Evolutionary conservation across 768 basidiomycete genomes (phyloP), one percentile per base, ranked within the genome.

Genomic region (Leccinum boreale): DNA sequence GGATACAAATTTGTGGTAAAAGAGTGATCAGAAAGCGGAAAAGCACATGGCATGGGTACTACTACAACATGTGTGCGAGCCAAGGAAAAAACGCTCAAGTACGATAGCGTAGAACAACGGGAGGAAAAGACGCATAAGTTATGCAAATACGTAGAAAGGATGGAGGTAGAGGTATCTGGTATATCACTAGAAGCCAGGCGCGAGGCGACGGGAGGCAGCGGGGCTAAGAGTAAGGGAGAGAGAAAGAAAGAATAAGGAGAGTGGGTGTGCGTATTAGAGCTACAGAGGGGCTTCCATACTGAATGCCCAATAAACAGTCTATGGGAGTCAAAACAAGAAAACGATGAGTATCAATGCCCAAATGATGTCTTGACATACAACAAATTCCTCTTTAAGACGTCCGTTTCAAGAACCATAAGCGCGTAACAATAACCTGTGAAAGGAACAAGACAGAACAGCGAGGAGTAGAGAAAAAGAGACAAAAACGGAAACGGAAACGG

Each of bases 201-300:
- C 17, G 26, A 48, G 55, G 44, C 48, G 19, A 42, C 10, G 4
- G 42, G 5, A 55, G 33, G 28, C 36, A 19, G 44, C 17, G 28
- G 23, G 26, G 11, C 14, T 33, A 53, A 42, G 28, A 50, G 46
- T 42, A 15, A 46, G n/a, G n/a, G 19, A 17, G 31, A 47, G n/a
- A 35, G 11, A 29, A 15, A 21, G 9, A 50, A 10, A 33, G n/a
- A 42, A 57, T 55, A 66, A 68, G 50, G 63, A 62, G 62, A 45
- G 64, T 65, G 64, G 58, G 59, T 45, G 62, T 62, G 58, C 39
- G 56, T 55, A 56, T 66, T 72, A 73, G 63, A 47, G 70, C 67
- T 73, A 71, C 71, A 73, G 21, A 36, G 52, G 52, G 42, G 50
- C 36, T 62, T 58, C 54, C 58, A 59, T 63, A 61, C 58, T 57